A percentile compares a stretch with the other conserved stretches of the same genome.
These are phyloP conservation scores for Dictyostelium capitatum DNA, from an alignment of 78 protist genomes.

Conservation along the genomic window DNA sequence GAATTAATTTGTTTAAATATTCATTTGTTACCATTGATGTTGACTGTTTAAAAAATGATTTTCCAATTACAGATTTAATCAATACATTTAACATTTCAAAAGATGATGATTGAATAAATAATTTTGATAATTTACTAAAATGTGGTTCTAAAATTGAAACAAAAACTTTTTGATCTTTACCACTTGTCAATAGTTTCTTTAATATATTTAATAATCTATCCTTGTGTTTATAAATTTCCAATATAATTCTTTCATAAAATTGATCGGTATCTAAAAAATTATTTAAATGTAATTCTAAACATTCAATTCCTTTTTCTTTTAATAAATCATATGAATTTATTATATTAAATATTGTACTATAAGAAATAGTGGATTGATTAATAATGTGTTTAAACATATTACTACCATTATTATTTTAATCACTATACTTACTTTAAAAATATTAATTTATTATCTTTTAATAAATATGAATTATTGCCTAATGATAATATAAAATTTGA, in stretches of 20 bases:
- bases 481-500: constrained; percentile 21
- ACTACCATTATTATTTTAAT: neutral
- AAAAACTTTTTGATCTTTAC: neutral
- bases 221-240: constrained; percentile 37
- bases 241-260: constrained; percentile 14
- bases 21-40: neutral
- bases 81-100: constrained; percentile 11
- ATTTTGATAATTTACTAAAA: neutral
- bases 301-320: constrained; percentile 21
- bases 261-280: constrained; percentile 15
- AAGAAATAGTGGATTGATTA: neutral
- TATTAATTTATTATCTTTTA: constrained; percentile 1
- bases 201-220: neutral
- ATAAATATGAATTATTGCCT: constrained; percentile 6
- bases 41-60: neutral
- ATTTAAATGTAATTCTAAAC: constrained; percentile 30
- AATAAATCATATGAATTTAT: constrained; percentile 25
- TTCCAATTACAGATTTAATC: neutral
- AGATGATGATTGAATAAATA: neutral
- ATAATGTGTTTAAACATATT: neutral
- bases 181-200: neutral
- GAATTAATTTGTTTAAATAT: constrained; percentile 4
- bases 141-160: neutral
- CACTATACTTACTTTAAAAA: constrained; percentile 4
- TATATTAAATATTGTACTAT: constrained; percentile 5